These are phyloP conservation scores for Hypoxylon sp. DNA, from an alignment of 2,329 filamentous ascomycete genomes.

Conservation along the genomic window DNA sequence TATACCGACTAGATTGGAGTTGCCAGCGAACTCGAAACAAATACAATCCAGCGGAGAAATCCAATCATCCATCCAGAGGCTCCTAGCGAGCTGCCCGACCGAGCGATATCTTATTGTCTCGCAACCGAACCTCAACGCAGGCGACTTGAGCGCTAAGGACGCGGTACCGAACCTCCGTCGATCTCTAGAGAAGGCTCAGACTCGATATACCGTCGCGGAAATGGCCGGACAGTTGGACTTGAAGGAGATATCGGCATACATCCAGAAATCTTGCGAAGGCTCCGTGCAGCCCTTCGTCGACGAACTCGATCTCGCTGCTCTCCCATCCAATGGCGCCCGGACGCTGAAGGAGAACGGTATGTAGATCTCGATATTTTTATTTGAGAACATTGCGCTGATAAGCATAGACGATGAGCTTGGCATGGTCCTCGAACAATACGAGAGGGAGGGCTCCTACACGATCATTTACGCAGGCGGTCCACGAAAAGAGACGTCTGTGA, in stretches of 20 bases:
- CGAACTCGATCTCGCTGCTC: constrained; percentile 56
- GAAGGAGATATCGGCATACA: constrained; percentile 58
- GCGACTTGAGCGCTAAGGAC: constrained; percentile 70
- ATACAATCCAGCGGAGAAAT: constrained; percentile 64
- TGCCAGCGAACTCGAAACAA: constrained; percentile 56
- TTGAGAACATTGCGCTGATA: constrained; percentile 41
- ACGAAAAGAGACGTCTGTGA: constrained; percentile 55
- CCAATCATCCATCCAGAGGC: constrained; percentile 57
- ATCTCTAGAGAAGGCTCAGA: constrained; percentile 55
- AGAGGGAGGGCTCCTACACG: constrained; percentile 69
- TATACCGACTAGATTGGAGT: constrained; percentile 41
- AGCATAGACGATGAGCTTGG: constrained; percentile 66
- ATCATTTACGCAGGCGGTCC: constrained; percentile 80
- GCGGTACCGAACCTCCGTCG: constrained; percentile 63
- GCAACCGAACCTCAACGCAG: constrained; percentile 78
- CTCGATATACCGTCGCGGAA: constrained; percentile 66
- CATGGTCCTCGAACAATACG: constrained; percentile 58
- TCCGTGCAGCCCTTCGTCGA: constrained; percentile 55
- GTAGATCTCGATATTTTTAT: constrained; percentile 28
- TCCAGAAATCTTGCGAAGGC: constrained; percentile 62
- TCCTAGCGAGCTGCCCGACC: constrained; percentile 77
- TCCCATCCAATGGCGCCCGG: constrained; percentile 60
- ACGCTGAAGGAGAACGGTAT: constrained; percentile 63
- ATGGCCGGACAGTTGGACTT: constrained; percentile 65
- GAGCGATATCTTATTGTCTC: constrained; percentile 81